phyloP scores from a whole-genome alignment of 768 basidiomycete species.

The Pleurotus cornucopiae region DNA sequence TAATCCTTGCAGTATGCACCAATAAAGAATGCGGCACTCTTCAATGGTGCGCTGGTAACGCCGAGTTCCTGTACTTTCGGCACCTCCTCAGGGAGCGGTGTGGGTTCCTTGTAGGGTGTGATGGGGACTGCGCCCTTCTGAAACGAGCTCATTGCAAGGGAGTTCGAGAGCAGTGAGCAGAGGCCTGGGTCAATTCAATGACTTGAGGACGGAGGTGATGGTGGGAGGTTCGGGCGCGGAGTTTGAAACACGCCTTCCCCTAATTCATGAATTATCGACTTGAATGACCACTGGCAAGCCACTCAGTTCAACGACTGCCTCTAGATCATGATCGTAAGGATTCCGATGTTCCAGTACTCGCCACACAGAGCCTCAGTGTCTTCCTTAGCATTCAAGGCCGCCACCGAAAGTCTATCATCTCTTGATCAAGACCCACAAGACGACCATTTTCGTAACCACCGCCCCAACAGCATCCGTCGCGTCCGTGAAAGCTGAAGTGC shows the following conservation, averaged over 20 bases:
- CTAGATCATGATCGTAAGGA: constrained; percentile 17
- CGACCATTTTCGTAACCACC: constrained; percentile 58
- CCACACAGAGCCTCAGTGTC: no score
- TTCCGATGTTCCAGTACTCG: neutral
- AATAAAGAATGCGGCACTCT: constrained; percentile 96
- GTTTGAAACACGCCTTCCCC: neutral
- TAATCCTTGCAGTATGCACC: constrained; percentile 94
- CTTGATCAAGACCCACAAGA: constrained; percentile 69
- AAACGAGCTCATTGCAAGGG: constrained; percentile 47
- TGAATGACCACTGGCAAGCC: neutral
- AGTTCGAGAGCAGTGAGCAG: neutral
- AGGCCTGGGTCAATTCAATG: constrained; percentile 18
- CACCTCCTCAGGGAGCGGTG: constrained; percentile 56
- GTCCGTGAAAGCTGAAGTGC: constrained; percentile 57
- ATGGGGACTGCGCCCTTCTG: constrained; percentile 43
- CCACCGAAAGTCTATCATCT: constrained; percentile 65
- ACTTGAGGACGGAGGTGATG: constrained; percentile 1
- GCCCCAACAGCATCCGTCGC: constrained; percentile 50
- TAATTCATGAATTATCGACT: no score
- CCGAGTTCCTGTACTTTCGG: constrained; percentile 90
- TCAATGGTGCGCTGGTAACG: constrained; percentile 86
- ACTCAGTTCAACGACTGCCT: no score
- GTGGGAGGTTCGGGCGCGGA: constrained; percentile 7
- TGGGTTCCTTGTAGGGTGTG: constrained; percentile 56
- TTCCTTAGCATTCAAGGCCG: constrained; percentile 43